Percentiles rank a stretch among this genome's conserved stretches.
phyloP scores from a whole-genome alignment of 768 basidiomycete species.

The Trametes cubensis region DNA sequence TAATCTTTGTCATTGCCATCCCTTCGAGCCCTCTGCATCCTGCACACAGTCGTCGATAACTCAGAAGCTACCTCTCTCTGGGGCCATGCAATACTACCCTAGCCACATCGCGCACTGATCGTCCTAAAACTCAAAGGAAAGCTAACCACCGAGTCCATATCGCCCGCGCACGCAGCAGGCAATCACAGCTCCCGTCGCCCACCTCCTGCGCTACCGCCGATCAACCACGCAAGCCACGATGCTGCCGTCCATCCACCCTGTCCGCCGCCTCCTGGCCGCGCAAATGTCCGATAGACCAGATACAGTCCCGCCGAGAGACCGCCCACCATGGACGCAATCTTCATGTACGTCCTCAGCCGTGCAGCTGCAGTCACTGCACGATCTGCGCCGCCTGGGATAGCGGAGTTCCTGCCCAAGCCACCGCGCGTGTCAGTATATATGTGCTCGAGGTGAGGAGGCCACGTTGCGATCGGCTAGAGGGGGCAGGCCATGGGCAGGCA shows the following conservation, averaged over 20 bases:
- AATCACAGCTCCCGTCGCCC: constrained; percentile 47
- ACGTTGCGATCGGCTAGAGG: constrained; percentile 12
- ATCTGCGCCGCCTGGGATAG: constrained; percentile 75
- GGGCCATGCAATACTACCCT: background rate
- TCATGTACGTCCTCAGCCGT: constrained; percentile 71
- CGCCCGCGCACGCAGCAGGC: background rate
- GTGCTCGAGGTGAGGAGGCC: constrained; percentile 8
- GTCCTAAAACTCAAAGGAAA: background rate
- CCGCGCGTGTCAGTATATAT: constrained; percentile 17
- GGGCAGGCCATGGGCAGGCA: background rate
- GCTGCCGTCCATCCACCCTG: constrained; percentile 53
- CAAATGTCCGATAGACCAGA: constrained; percentile 68
- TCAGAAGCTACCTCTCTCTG: constrained; percentile 13
- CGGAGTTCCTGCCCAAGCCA: constrained; percentile 30
- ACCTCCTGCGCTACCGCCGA: constrained; percentile 45
- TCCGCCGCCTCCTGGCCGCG: constrained; percentile 59
- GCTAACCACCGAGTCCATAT: constrained; percentile 1
- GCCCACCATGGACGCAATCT: constrained; percentile 71
- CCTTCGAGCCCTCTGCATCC: background rate
- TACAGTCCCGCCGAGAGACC: constrained; percentile 74
- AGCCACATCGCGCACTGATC: constrained; percentile 1
- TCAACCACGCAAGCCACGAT: constrained; percentile 68
- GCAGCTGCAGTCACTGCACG: constrained; percentile 72
- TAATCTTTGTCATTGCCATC: background rate
- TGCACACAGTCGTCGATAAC: constrained; percentile 6